Percentiles rank a stretch among this genome's conserved stretches.
phyloP scores from a whole-genome alignment of 495 filamentous ascomycete species.

The Trichoderma erinaceum region DNA sequence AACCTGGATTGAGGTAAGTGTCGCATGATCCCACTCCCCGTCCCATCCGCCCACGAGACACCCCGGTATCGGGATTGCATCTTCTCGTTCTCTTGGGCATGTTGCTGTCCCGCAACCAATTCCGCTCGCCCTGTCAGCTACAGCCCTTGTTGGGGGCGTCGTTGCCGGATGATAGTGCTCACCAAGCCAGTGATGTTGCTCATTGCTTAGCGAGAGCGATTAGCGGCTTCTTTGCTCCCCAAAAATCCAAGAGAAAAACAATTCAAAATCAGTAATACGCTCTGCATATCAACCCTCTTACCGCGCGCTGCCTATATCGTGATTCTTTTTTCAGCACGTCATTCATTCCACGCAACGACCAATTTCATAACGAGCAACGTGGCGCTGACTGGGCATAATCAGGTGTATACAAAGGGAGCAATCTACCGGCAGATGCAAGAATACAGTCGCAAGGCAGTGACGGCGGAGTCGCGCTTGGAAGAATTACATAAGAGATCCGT shows the following conservation, averaged over 20 bases:
- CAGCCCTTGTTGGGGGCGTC: constrained; percentile 4
- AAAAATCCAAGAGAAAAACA: not conserved
- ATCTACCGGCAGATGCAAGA: constrained; percentile 97
- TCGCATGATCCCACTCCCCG: constrained; percentile 28
- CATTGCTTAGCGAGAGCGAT: constrained; percentile 4
- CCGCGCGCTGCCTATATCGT: constrained; percentile 4
- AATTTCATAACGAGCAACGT: constrained; percentile 20
- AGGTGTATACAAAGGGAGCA: constrained; percentile 97
- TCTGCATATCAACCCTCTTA: not conserved
- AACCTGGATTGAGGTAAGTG: constrained; percentile 70
- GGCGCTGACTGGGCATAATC: constrained; percentile 30
- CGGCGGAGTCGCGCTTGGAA: constrained; percentile 66
- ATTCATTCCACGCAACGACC: constrained; percentile 4
- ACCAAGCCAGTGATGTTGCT: constrained; percentile 14
- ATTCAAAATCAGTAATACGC: not conserved
- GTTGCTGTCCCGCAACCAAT: not conserved
- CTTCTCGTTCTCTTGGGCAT: not conserved
- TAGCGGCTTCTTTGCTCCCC: constrained; percentile 6
- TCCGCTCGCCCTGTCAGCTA: constrained; percentile 4
- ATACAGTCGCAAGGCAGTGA: constrained; percentile 81
- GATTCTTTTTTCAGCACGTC: not conserved
- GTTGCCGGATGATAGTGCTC: constrained; percentile 13
- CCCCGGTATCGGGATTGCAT: not conserved
- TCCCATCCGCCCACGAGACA: constrained; percentile 6
- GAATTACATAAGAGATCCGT: constrained; percentile 67